Evolutionary conservation across 768 basidiomycete species (phyloP).

Genomic region (Trametes punicea): DNA sequence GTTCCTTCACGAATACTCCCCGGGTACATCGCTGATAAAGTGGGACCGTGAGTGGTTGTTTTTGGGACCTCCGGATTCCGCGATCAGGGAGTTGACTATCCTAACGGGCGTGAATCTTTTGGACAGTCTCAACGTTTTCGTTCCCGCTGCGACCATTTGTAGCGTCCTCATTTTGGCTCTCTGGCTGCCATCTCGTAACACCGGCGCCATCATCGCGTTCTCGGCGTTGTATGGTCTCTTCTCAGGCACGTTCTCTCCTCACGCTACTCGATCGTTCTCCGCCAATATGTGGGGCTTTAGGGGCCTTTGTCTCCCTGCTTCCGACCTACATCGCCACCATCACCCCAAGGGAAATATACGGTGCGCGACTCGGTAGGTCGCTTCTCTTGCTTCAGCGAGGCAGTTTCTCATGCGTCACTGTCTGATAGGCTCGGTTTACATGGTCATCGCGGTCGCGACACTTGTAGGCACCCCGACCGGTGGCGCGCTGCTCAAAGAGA

Average conservation of each 20-base stretch:
- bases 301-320: slow-evolving; percentile 30
- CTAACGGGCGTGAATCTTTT: too few relatives aligned
- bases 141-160: slow-evolving; percentile 26
- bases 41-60: slow-evolving; percentile 23
- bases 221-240: slow-evolving; percentile 31
- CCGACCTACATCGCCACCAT: slow-evolving; percentile 33
- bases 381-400: background rate
- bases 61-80: background rate
- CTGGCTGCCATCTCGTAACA: slow-evolving; percentile 29
- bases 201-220: slow-evolving; percentile 28
- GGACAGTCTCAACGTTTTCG: slow-evolving; percentile 28
- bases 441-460: slow-evolving; percentile 29
- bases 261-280: background rate
- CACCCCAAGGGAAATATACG: slow-evolving; percentile 29
- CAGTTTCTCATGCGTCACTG: background rate
- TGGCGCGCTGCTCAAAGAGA: slow-evolving; percentile 29
- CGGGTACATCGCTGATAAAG: slow-evolving; percentile 30
- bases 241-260: slow-evolving; percentile 24
- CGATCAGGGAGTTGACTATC: too few relatives aligned
- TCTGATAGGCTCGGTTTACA: slow-evolving; percentile 28
- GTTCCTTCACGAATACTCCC: slow-evolving; percentile 30
- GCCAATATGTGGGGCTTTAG: slow-evolving; percentile 5
- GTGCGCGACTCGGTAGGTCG: slow-evolving; percentile 31
- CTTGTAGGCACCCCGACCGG: slow-evolving; percentile 34
- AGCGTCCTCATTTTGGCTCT: slow-evolving; percentile 27